These are phyloP conservation scores for Eucalyptus viminalis DNA, from an alignment of 345 rosid genomes.

Conservation along the genomic window DNA sequence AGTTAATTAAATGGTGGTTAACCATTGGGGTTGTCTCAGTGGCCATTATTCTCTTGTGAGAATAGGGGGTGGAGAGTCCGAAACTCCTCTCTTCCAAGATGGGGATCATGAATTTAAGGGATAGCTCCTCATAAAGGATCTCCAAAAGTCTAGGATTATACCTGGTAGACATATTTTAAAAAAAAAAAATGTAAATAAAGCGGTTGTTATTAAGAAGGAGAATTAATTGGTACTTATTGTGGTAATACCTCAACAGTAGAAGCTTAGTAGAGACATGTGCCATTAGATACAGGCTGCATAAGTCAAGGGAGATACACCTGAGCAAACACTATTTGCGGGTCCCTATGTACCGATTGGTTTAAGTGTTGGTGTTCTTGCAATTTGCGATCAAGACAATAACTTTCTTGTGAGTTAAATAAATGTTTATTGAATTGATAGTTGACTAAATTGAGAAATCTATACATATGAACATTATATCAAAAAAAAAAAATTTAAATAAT, in stretches of 20 bases:
- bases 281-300: background rate
- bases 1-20: background rate
- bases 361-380: background rate
- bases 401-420: background rate
- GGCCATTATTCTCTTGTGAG: background rate
- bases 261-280: background rate
- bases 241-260: no score
- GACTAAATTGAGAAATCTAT: background rate
- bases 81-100: background rate
- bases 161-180: fast-evolving
- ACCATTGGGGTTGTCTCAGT: background rate
- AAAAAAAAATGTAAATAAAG: no score
- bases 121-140: background rate
- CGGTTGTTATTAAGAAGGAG: no score
- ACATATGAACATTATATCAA: background rate
- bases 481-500: background rate
- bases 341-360: background rate
- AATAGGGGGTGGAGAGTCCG: background rate
- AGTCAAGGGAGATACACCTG: background rate
- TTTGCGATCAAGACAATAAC: background rate
- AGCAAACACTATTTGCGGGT: background rate
- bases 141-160: background rate
- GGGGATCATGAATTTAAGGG: background rate
- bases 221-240: no score
- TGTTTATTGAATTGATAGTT: background rate